A percentile compares a stretch with the other conserved stretches of the same genome.
These are phyloP conservation scores for Niveomyces coronatus DNA, from an alignment of 2,329 filamentous ascomycete species.

Conservation along the genomic window DNA sequence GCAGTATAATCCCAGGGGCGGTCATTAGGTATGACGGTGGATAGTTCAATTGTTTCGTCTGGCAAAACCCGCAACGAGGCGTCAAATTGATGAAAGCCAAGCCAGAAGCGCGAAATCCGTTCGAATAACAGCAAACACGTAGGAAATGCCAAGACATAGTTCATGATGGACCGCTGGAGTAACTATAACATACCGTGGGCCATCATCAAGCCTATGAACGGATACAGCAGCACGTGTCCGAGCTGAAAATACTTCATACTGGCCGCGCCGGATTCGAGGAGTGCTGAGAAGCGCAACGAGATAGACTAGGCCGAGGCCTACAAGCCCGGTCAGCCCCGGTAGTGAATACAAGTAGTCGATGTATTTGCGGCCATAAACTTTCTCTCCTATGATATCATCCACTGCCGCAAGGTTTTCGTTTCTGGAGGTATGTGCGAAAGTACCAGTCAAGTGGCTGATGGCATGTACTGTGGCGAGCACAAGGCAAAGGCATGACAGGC, in stretches of 20 bases:
- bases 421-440: slow-evolving; percentile 36
- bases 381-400: slow-evolving; percentile 33
- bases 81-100: slow-evolving; percentile 37
- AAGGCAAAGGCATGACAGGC: slow-evolving; percentile 40
- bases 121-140: slow-evolving; percentile 40
- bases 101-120: slow-evolving; percentile 31
- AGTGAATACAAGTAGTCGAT: slow-evolving; percentile 34
- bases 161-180: slow-evolving; percentile 45
- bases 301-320: slow-evolving; percentile 39
- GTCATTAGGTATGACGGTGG: slow-evolving; percentile 35
- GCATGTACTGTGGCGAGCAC: slow-evolving; percentile 41
- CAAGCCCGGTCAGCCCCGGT: slow-evolving; percentile 41
- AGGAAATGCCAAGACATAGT: slow-evolving; percentile 45
- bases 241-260: slow-evolving; percentile 48
- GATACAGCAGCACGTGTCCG: slow-evolving; percentile 47
- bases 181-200: slow-evolving; percentile 42
- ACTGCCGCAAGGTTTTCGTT: slow-evolving; percentile 34
- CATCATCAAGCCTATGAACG: slow-evolving; percentile 44
- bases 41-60: slow-evolving; percentile 41
- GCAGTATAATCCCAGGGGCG: slow-evolving; percentile 43
- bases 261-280: slow-evolving; percentile 38
- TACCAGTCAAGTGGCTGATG: slow-evolving; percentile 42
- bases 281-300: slow-evolving; percentile 36
- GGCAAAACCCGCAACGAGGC: slow-evolving; percentile 40
- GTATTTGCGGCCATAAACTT: slow-evolving; percentile 34